A percentile compares a stretch with the other conserved stretches of the same genome.
Evolutionary conservation across 192 early-diverging fungal genomes (phyloP).

Genomic region (Backusella parvicylindrica): DNA sequence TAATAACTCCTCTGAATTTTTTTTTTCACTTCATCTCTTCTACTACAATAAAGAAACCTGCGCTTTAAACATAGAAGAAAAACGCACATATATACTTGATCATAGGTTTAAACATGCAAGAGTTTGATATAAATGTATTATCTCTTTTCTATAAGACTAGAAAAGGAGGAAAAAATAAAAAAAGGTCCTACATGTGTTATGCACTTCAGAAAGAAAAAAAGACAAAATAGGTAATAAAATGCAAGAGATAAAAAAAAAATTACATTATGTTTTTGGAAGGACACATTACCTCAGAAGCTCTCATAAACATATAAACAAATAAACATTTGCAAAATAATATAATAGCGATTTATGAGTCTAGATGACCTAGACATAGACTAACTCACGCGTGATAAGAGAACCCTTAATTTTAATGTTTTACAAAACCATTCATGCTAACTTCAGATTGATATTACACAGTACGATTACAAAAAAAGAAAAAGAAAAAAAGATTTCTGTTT

Average conservation of each 20-base stretch:
- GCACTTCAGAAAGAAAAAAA: neutral
- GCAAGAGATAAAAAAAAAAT: neutral
- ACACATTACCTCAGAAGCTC: neutral
- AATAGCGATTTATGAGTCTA: neutral
- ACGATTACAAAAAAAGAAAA: neutral
- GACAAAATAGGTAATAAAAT: neutral
- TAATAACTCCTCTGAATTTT: neutral
- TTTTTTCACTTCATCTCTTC: neutral
- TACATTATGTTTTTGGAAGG: neutral
- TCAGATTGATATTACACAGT: neutral
- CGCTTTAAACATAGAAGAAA: neutral
- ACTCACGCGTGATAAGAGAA: neutral
- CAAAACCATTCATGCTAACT: neutral
- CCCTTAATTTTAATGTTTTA: neutral
- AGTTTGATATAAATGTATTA: neutral
- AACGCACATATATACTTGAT: neutral
- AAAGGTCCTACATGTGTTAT: neutral
- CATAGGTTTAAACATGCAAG: neutral
- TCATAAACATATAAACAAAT: neutral
- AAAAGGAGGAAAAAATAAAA: neutral
- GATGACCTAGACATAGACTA: neutral
- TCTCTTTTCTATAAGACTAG: neutral
- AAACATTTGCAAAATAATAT: neutral
- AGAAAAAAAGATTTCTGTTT: neutral
- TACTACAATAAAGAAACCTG: neutral